Percentiles rank a stretch among this genome's conserved stretches.
phyloP scores from a whole-genome alignment of 2,329 filamentous ascomycete genomes.

The Dactylellina haptotyla region DNA sequence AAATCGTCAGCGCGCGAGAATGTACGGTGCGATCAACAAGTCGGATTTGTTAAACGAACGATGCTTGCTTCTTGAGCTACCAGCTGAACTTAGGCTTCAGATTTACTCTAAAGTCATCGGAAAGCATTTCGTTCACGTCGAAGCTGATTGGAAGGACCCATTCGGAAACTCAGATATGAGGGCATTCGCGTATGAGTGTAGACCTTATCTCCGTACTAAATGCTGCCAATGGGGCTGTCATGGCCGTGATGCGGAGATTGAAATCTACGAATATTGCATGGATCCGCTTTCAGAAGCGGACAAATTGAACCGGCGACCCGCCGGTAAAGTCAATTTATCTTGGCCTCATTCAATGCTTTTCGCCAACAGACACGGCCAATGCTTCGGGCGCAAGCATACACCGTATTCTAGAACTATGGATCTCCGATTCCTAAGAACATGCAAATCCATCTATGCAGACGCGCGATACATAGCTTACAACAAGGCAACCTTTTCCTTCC shows the following conservation, averaged over 20 bases:
- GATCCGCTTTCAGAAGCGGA: background rate
- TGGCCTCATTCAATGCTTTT: constrained; percentile 9
- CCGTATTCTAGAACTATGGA: too few relatives aligned
- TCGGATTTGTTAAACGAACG: background rate
- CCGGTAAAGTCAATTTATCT: background rate
- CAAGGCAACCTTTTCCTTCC: constrained; percentile 6
- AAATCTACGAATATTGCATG: constrained; percentile 19
- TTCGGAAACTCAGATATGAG: background rate
- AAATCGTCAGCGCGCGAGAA: too few relatives aligned
- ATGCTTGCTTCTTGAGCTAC: constrained; percentile 13
- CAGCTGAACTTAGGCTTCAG: constrained; percentile 18
- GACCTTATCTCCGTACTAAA: background rate
- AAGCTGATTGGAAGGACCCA: constrained; percentile 19
- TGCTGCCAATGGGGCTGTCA: background rate
- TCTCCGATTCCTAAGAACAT: constrained; percentile 16
- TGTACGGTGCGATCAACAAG: background rate
- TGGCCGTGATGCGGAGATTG: background rate
- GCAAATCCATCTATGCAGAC: constrained; percentile 10
- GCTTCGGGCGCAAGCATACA: background rate
- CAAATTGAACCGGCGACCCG: background rate
- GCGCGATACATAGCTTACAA: constrained; percentile 3
- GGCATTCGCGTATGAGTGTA: background rate
- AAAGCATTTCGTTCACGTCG: constrained; percentile 5
- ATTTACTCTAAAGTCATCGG: constrained; percentile 19
- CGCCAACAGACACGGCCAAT: background rate